Evolutionary conservation across 345 rosid species (phyloP).

Genomic region (Garcia nutans): DNA sequence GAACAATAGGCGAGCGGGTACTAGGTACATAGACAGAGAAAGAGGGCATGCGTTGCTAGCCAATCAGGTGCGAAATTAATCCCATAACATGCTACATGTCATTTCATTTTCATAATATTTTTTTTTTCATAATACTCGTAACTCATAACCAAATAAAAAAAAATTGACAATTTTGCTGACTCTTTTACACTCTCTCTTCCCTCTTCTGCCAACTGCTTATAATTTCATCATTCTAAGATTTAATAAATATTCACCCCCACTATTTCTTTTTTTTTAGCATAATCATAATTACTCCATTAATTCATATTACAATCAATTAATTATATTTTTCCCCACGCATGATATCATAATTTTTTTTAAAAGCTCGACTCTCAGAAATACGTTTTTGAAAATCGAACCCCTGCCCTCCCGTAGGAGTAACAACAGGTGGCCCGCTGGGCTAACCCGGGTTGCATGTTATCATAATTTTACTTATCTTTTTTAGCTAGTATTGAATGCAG

Average conservation of each 20-base stretch:
- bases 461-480: background rate
- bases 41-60: slow-evolving; percentile 18
- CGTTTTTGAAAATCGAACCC: too few relatives aligned
- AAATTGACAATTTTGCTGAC: background rate
- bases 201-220: too few relatives aligned
- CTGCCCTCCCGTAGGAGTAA: too few relatives aligned
- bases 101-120: slow-evolving; percentile 16
- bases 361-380: too few relatives aligned
- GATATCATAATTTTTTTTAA: background rate
- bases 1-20: background rate
- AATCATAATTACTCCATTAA: background rate
- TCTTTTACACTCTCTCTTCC: too few relatives aligned
- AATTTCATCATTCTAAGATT: too few relatives aligned
- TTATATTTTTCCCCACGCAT: background rate
- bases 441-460: too few relatives aligned
- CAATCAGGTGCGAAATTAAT: slow-evolving; percentile 1
- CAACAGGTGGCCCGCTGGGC: too few relatives aligned
- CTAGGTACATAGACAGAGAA: background rate
- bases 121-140: slow-evolving; percentile 1
- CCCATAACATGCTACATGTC: slow-evolving; percentile 18
- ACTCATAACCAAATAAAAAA: background rate
- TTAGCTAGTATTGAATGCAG: too few relatives aligned
- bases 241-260: too few relatives aligned
- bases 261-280: background rate
- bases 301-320: background rate